Conservation (phyloP, 306 rosid species). For the Vigna trinervia region DNA sequence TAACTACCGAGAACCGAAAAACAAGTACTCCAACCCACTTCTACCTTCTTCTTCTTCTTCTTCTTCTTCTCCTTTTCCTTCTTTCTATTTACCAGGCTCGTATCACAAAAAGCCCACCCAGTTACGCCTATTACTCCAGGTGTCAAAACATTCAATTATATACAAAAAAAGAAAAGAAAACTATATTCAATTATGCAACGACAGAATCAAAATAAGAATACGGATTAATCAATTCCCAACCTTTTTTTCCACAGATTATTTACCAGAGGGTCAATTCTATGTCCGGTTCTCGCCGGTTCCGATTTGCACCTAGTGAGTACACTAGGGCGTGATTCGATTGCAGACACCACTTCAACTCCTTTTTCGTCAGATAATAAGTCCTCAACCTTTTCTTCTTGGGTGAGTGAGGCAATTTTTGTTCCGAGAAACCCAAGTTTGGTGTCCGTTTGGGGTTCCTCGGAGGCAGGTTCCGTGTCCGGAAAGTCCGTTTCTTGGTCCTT, state of each 20-base stretch:
- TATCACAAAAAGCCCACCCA: conserved; percentile 17
- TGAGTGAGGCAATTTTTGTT: conserved; percentile 30
- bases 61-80: background rate
- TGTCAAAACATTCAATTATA: conserved; percentile 10
- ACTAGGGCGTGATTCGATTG: conserved; percentile 40
- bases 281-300: conserved; percentile 72
- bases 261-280: conserved; percentile 61
- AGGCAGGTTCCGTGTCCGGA: conserved; percentile 37
- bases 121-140: conserved; percentile 48
- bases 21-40: conserved; percentile 37
- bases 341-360: background rate
- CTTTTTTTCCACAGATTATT: conserved; percentile 57
- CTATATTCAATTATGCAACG: conserved; percentile 20
- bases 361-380: background rate
- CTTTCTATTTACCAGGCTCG: background rate
- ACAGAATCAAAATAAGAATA: background rate
- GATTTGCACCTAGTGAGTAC: conserved; percentile 89
- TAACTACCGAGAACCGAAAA: background rate
- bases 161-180: background rate
- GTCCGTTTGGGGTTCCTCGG: conserved; percentile 47
- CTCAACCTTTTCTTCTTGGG: conserved; percentile 45
- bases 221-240: conserved; percentile 56
- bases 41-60: background rate
- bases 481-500: conserved; percentile 42
- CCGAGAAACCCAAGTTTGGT: conserved; percentile 37